phyloP scores from a whole-genome alignment of 495 filamentous ascomycete genomes.

The Diplogelasinospora grovesii region DNA sequence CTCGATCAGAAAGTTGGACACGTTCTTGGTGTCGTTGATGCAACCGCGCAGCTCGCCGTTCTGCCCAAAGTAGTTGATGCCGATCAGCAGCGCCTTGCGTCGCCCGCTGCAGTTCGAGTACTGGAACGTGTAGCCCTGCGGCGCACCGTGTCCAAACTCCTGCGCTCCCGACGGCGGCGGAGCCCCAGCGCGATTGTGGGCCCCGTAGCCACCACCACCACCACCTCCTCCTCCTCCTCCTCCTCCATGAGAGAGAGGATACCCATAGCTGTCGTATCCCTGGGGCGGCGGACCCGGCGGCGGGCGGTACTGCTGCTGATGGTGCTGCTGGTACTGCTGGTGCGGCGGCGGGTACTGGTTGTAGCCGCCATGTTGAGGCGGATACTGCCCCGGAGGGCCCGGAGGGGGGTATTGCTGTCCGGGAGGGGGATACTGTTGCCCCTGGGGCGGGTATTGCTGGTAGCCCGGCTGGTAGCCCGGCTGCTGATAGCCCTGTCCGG shows the following conservation, averaged over 20 bases:
- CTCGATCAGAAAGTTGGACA: constrained; percentile 75
- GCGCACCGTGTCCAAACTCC: constrained; percentile 44
- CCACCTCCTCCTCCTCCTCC: constrained; percentile 11
- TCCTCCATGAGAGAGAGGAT: constrained; percentile 19
- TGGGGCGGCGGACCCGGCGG: constrained; percentile 31
- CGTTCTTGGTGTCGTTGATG: constrained; percentile 93
- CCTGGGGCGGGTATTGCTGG: constrained; percentile 19
- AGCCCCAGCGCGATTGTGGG: constrained; percentile 24
- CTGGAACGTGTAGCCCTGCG: constrained; percentile 55
- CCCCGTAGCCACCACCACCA: constrained; percentile 21
- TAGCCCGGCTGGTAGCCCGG: constrained; percentile 3
- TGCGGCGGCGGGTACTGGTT: not conserved
- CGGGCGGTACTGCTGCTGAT: constrained; percentile 24
- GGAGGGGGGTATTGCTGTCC: constrained; percentile 11
- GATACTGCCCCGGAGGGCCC: constrained; percentile 17
- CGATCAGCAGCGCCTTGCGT: constrained; percentile 83
- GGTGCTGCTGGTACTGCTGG: constrained; percentile 4
- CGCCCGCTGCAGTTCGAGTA: constrained; percentile 84
- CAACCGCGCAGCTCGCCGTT: constrained; percentile 79
- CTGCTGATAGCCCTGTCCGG: not conserved
- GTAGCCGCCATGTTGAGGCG: constrained; percentile 14
- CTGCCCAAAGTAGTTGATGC: constrained; percentile 92
- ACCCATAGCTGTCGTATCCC: constrained; percentile 32
- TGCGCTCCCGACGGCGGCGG: constrained; percentile 34
- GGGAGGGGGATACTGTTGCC: constrained; percentile 14